Evolutionary conservation across 2,329 filamentous ascomycete genomes (phyloP).

Genomic region (Shiraia bambusicola): DNA sequence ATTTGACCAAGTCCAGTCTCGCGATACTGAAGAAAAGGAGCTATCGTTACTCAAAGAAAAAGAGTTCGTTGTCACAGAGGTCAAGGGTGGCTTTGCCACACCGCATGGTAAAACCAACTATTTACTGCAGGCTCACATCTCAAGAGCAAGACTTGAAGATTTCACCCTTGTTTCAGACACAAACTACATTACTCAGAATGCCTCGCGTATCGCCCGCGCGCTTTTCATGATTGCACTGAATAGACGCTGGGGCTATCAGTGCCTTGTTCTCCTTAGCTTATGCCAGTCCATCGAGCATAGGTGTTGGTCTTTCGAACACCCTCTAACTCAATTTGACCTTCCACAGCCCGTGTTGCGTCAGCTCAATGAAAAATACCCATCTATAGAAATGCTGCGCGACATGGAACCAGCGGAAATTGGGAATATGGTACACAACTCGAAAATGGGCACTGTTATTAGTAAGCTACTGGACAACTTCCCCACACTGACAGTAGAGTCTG

Average conservation of each 20-base stretch:
- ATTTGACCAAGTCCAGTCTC: slow-evolving; percentile 93
- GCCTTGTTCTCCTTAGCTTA: slow-evolving; percentile 82
- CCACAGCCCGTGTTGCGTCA: slow-evolving; percentile 80
- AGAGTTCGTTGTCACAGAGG: slow-evolving; percentile 67
- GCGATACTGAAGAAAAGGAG: slow-evolving; percentile 88
- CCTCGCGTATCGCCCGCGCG: slow-evolving; percentile 88
- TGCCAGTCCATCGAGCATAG: slow-evolving; percentile 97
- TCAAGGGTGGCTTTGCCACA: slow-evolving; percentile 66
- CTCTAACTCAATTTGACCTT: slow-evolving; percentile 91
- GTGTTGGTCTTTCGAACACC: slow-evolving; percentile 93
- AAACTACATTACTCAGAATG: slow-evolving; percentile 93
- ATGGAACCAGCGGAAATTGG: slow-evolving; percentile 94
- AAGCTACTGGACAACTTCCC: slow-evolving; percentile 89
- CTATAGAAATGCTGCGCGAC: slow-evolving; percentile 82
- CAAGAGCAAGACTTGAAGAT: slow-evolving; percentile 81
- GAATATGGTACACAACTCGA: slow-evolving; percentile 83
- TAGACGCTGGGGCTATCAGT: slow-evolving; percentile 92
- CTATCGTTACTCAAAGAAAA: slow-evolving; percentile 72
- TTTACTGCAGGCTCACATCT: slow-evolving; percentile 90
- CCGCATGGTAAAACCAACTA: slow-evolving; percentile 95
- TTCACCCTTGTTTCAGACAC: slow-evolving; percentile 91
- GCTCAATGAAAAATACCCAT: slow-evolving; percentile 77
- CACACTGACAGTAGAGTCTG: slow-evolving; percentile 83
- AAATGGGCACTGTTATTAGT: slow-evolving; percentile 78
- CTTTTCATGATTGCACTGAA: slow-evolving; percentile 98